A percentile compares a stretch with the other conserved stretches of the same genome.
phyloP scores from a whole-genome alignment of 306 rosid species.

The Mucuna pruriens region DNA sequence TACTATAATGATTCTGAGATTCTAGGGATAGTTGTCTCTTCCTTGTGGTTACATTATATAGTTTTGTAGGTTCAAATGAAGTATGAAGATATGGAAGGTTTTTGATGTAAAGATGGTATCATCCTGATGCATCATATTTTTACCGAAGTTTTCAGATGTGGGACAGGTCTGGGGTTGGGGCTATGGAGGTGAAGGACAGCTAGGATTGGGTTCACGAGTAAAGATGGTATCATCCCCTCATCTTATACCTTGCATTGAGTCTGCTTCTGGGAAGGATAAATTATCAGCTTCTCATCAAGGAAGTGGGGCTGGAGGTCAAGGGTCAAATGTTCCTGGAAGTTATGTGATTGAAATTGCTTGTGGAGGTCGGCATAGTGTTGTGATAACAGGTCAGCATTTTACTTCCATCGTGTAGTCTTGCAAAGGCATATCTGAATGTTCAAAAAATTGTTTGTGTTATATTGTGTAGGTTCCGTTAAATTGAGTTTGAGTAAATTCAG shows the following conservation, averaged over 20 bases:
- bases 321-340: slow-evolving; percentile 65
- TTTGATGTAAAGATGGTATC: slow-evolving; percentile 83
- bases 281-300: slow-evolving; percentile 52
- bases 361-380: slow-evolving; percentile 91
- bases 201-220: slow-evolving; percentile 92
- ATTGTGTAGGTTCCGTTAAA: not conserved
- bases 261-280: slow-evolving; percentile 64
- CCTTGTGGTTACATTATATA: slow-evolving; percentile 74
- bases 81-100: slow-evolving; percentile 84
- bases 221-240: slow-evolving; percentile 90
- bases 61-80: slow-evolving; percentile 89
- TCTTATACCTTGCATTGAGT: slow-evolving; percentile 72
- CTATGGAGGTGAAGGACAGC: slow-evolving; percentile 99
- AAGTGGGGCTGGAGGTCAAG: slow-evolving; percentile 45
- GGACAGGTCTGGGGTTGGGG: slow-evolving; percentile 99
- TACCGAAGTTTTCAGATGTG: slow-evolving; percentile 94
- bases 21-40: slow-evolving; percentile 54
- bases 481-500: slow-evolving; percentile 16
- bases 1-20: slow-evolving; percentile 29
- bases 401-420: slow-evolving; percentile 1
- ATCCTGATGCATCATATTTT: slow-evolving; percentile 85
- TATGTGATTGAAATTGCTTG: slow-evolving; percentile 81
- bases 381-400: slow-evolving; percentile 71
- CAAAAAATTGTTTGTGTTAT: not conserved
- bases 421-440: not conserved